Evolutionary conservation across 495 filamentous ascomycete genomes (phyloP), one percentile per base, ranked within the genome.

Genomic region (Pyrenula massariospora): DNA sequence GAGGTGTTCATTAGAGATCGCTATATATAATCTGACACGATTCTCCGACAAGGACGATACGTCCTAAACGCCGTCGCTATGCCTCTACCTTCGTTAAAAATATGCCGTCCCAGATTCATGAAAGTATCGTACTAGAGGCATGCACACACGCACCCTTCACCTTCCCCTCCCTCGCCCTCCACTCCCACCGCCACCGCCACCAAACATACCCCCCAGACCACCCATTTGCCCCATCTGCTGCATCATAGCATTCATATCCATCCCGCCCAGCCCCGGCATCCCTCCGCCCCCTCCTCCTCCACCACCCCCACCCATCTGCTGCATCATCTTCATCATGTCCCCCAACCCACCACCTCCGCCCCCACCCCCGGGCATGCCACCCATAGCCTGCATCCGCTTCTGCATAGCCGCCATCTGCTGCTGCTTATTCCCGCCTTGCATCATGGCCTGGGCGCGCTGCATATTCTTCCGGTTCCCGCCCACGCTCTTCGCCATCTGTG

Each of bases 361-460:
- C 21, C 70, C 71, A 48, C 72, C 76, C 10, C 63, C 77, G 12
- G 68, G 72, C n/a, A 62, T 80, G 48, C 86, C 88, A 20, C 93
- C 93, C 88, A 97, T 94, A 62, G 87, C 88, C 62, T 89, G 85
- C 76, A 98, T 77, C 15, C 90, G 77, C 70, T 93, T 94, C 73
- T 98, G 93, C 92, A 96, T 95, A 21, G 93, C 94, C 0, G 92
- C 94, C 76, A 97, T 80, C 76, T 96, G 93, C 67, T 96, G 91
- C 21, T 87, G 78, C 64, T 89, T 88, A 73, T 95, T 95, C 12
- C 77, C 81, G 52, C 92, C 91, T 52, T 84, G 87, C 83, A 95
- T 86, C 58, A 87, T 89, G 47, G 86, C 86, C 73, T 97, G 92
- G 1, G 91, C 91, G 22, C 84, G 84, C 69, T 95, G 88, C 87